Base-by-base conservation (phyloP, 2,329 filamentous ascomycete species). In the Podosphaera leucotricha region DNA sequence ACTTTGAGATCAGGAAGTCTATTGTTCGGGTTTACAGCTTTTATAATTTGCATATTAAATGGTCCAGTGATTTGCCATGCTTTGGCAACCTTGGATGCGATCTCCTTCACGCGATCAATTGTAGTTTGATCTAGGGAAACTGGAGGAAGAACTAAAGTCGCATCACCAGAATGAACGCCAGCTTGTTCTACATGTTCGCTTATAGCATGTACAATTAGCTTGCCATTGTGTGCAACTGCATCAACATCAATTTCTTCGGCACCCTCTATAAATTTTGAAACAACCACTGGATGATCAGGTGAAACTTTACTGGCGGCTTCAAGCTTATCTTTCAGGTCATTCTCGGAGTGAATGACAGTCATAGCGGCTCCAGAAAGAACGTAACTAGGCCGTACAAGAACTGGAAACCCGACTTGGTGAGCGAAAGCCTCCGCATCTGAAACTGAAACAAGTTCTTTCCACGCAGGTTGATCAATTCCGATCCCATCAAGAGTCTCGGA, bases 11-110 rank as follows among this genome's bases (percentile, higher is more conserved):
- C 68, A 28, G 81, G 74, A 57, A 79, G 72, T 45, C 77, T 78
- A 46, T 80, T 80, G 47, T 82, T 76, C 26, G 79, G 74, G 56
- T 80, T 68, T 11, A 82, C 70, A 30, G 81, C 84, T 67, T 92
- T 92, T 72, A 98, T 95, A 64, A 98, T 92, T 61, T 98, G 90
- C 87, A 98, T 95, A 72, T 98, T 98, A 75, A 95, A 98, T 47
- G 90, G 90, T 45, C 90, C 90, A 18, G 85, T 95, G 61, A 95
- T 95, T 58, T 72, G 85, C 84, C 87, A 94, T 41, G 90, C 90
- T 64, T 90, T 81, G 52, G 90, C 90, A 43, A 98, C 86, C 72
- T 93, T 95, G 62, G 86, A 64, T 15, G 90, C 87, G 54, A 98
- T 95, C 54, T 83, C 83, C 75, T 94, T 95, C 58, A 93, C 74